Percentiles rank a stretch among this genome's conserved stretches.
These are phyloP conservation scores for Fomitopsis serialis DNA, from an alignment of 768 basidiomycete species.

Conservation along the genomic window DNA sequence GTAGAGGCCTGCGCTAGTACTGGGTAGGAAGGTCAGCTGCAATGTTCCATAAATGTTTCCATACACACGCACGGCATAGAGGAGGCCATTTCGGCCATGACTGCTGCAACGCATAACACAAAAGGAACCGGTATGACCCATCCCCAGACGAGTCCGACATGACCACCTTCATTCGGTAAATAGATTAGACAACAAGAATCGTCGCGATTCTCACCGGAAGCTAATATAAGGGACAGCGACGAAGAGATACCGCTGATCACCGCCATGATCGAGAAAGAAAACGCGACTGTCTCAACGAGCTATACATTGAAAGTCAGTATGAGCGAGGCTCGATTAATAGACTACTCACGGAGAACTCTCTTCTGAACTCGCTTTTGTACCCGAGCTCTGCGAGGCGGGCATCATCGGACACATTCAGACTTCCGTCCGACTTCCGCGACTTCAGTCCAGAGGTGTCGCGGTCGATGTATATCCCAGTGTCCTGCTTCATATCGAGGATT, in stretches of 20 bases:
- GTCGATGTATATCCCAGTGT: background rate
- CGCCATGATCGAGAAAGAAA: conserved; percentile 68
- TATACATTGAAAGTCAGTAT: conserved; percentile 12
- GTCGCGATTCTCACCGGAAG: conserved; percentile 36
- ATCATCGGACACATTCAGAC: conserved; percentile 35
- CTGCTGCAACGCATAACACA: conserved; percentile 58
- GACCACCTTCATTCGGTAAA: conserved; percentile 42
- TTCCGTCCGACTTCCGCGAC: background rate
- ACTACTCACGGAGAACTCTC: conserved; percentile 59
- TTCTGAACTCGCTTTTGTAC: conserved; percentile 66
- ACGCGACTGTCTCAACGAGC: conserved; percentile 58
- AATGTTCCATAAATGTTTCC: background rate
- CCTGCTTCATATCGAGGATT: background rate
- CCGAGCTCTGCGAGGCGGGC: conserved; percentile 57
- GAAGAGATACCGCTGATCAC: conserved; percentile 64
- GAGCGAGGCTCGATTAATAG: background rate
- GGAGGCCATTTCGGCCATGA: conserved; percentile 66
- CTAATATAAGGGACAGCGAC: conserved; percentile 55
- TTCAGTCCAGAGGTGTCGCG: background rate
- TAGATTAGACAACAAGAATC: background rate
- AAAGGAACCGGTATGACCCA: conserved; percentile 70
- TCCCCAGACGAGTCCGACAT: conserved; percentile 72
- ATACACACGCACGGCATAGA: conserved; percentile 61
- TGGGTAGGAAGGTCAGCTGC: conserved; percentile 18
- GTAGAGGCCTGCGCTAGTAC: conserved; percentile 76